These are phyloP conservation scores for Tripterygium wilfordii DNA, from an alignment of 177 flowering plant species.

Conservation along the genomic window DNA sequence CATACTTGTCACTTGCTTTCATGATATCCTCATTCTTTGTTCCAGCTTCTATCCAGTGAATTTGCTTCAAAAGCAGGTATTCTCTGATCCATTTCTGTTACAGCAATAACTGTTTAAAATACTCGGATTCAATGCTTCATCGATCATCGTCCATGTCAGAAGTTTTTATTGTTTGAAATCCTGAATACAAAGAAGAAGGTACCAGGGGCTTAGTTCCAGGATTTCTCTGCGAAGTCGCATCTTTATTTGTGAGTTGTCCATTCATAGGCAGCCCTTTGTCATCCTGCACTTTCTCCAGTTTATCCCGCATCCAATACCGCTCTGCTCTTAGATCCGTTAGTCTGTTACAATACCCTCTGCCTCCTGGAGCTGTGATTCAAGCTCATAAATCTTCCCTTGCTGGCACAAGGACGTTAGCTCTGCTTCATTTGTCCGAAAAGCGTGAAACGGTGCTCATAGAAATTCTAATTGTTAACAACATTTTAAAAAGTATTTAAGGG, in stretches of 20 bases:
- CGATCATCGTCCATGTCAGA: conserved; percentile 15
- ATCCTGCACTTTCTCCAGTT: conserved; percentile 36
- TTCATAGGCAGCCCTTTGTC: conserved; percentile 11
- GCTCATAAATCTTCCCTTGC: conserved; percentile 30
- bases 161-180: conserved; percentile 10
- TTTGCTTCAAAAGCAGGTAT: conserved; percentile 56
- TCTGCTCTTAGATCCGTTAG: conserved; percentile 77
- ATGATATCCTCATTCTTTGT: conserved; percentile 16
- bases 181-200: conserved; percentile 14
- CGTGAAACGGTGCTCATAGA: neutral
- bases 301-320: conserved; percentile 36
- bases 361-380: conserved; percentile 50
- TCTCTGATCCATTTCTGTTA: conserved; percentile 69
- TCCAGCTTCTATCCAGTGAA: conserved; percentile 23
- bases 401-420: conserved; percentile 23
- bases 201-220: conserved; percentile 9
- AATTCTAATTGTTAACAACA: neutral
- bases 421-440: conserved; percentile 33
- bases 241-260: conserved; percentile 12
- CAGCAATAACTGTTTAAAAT: conserved; percentile 13
- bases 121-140: conserved; percentile 10
- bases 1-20: conserved; percentile 20
- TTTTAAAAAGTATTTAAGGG: too few relatives aligned
- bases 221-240: conserved; percentile 12
- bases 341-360: conserved; percentile 66